phyloP scores from a whole-genome alignment of 371 early-diverging fungal genomes.

The Apophysomyces variabilis region DNA sequence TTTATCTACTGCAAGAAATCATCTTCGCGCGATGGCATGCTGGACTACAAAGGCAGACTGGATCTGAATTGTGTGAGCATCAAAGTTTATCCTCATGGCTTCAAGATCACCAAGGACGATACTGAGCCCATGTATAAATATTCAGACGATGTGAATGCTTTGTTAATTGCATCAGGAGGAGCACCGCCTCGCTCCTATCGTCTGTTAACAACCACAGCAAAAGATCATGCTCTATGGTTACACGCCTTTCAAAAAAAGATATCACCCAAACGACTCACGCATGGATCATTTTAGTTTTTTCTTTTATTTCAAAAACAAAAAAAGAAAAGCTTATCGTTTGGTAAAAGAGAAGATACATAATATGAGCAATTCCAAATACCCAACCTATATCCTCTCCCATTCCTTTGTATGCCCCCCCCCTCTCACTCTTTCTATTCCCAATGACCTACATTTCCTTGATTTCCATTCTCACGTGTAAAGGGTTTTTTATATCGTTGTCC shows the following conservation, averaged over 20 bases:
- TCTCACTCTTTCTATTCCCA: no score
- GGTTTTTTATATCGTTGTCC: neutral
- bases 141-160: constrained; percentile 25
- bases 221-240: constrained; percentile 14
- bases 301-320: no score
- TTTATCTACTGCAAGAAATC: constrained; percentile 13
- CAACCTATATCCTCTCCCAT: no score
- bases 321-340: neutral
- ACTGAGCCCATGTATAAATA: constrained; percentile 24
- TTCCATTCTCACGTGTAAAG: neutral
- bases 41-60: constrained; percentile 26
- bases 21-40: constrained; percentile 16
- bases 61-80: constrained; percentile 20
- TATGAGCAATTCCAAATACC: neutral
- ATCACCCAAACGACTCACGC: constrained; percentile 1
- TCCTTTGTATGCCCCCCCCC: no score
- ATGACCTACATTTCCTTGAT: neutral
- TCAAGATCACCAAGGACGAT: constrained; percentile 22
- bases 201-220: constrained; percentile 11
- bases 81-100: constrained; percentile 16
- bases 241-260: constrained; percentile 5
- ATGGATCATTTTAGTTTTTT: constrained; percentile 9
- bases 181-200: constrained; percentile 18
- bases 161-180: constrained; percentile 26
- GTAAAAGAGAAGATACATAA: neutral